These are phyloP conservation scores for Tuber aestivum DNA, from an alignment of 495 filamentous ascomycete genomes.

Conservation along the genomic window DNA sequence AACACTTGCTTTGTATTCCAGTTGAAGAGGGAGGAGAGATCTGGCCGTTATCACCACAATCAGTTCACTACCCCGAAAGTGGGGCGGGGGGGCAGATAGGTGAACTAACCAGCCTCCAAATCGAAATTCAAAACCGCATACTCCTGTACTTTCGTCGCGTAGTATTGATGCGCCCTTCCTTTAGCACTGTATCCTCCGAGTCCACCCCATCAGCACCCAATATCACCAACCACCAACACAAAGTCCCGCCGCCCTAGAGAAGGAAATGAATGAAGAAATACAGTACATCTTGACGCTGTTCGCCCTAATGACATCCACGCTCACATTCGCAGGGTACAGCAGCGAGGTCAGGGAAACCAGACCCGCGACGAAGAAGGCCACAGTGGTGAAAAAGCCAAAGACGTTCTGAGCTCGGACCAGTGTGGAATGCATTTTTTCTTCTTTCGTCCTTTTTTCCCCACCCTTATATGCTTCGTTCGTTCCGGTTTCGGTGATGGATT, in stretches of 20 bases:
- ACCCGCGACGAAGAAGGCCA: constrained; percentile 71
- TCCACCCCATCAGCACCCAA: constrained; percentile 73
- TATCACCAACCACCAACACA: neutral
- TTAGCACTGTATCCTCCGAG: constrained; percentile 57
- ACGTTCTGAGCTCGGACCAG: constrained; percentile 79
- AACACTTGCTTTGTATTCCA: constrained; percentile 99
- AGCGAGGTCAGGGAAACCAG: constrained; percentile 74
- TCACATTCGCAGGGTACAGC: constrained; percentile 61
- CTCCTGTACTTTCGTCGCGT: constrained; percentile 86
- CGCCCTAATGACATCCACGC: constrained; percentile 44
- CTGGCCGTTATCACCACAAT: constrained; percentile 38
- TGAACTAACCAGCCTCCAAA: constrained; percentile 55
- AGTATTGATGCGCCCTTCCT: constrained; percentile 85
- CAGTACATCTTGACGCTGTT: constrained; percentile 51
- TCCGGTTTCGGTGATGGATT: neutral
- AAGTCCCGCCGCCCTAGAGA: neutral
- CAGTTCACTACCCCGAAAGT: neutral
- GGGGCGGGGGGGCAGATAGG: neutral
- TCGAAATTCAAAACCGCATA: constrained; percentile 93
- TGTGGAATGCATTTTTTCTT: constrained; percentile 70
- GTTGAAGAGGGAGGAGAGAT: constrained; percentile 86
- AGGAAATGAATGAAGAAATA: neutral
- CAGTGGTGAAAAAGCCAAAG: constrained; percentile 97
- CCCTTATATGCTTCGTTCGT: neutral
- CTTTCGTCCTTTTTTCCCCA: neutral